Base-by-base conservation (phyloP, 257 asterid genomes). In the Jacaranda mimosifolia region DNA sequence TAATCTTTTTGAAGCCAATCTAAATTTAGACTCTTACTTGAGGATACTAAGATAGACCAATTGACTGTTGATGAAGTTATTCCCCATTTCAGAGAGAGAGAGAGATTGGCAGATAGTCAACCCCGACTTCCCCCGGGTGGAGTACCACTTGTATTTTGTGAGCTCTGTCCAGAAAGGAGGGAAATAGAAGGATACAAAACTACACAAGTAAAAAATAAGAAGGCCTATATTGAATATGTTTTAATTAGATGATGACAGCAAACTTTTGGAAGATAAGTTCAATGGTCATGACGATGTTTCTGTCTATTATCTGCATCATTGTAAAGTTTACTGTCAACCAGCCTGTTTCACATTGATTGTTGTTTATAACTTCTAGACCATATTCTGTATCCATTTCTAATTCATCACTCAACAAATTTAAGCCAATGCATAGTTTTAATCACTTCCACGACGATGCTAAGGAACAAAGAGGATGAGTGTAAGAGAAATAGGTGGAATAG, bases 361-460 rank as follows among this genome's bases (percentile, higher is more conserved):
- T 74, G 12, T 3, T n/a, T 45, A 48, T 36, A 53, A 49, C 15
- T 19, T 42, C 26, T 26, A 42, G 32, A 72, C 62, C 13, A 38
- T 42, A 21, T 53, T 56, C 43, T 52, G 15, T 8, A 62, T 26
- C 32, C 40, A 51, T 4, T 63, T 64, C 5, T 8, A 49, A 10
- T 45, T 60, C 69, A 26, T 26, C 32, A 26, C 32, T 26, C 32
- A 26, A 26, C 48, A 63, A 52, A 62, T 53, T 21, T 38, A 60
- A 60, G 26, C 36, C 17, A 13, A 72, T 48, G 4, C 18, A 9
- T 52, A 60, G 52, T 12, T 62, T 78, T 55, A 56, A 26, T 71
- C 72, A 67, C 45, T 59, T 74, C 62, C 57, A 62, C n/a, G 19
- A 63, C 21, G 13, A 76, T 55, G 60, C 49, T 45, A 70, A 56